A percentile compares a stretch with the other conserved stretches of the same genome.
Evolutionary conservation across 306 rosid genomes (phyloP).

Genomic region (Albizia julibrissin): DNA sequence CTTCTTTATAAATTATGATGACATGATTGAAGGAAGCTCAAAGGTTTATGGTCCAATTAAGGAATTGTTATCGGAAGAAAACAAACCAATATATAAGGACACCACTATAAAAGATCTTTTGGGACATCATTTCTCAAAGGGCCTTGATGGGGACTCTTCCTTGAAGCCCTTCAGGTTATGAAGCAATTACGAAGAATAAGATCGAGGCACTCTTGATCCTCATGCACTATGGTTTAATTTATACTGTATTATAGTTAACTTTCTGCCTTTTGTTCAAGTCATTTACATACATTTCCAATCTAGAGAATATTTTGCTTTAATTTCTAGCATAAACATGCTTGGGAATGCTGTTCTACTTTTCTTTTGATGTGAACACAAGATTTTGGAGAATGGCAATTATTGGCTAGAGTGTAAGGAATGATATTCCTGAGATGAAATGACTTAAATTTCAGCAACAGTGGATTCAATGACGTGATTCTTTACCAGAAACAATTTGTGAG

Average conservation of each 20-base stretch:
- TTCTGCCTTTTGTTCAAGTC: background rate
- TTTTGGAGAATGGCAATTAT: background rate
- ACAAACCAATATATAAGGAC: conserved; percentile 38
- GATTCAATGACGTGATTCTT: too few relatives aligned
- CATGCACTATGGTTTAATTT: background rate
- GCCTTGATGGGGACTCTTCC: background rate
- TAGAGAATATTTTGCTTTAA: background rate
- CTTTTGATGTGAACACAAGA: background rate
- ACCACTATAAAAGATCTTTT: conserved; percentile 11
- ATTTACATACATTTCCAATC: background rate
- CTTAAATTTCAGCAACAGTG: too few relatives aligned
- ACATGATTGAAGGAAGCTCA: background rate
- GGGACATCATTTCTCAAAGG: background rate
- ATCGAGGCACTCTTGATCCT: background rate
- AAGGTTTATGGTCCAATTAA: conserved; percentile 58
- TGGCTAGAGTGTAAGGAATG: background rate
- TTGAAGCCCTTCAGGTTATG: conserved; percentile 1
- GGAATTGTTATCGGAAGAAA: conserved; percentile 52
- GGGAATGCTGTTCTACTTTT: background rate
- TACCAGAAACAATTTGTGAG: background rate
- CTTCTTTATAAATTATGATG: conserved; percentile 32
- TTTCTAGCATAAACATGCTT: background rate
- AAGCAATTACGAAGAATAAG: background rate
- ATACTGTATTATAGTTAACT: background rate
- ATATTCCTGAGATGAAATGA: too few relatives aligned